phyloP scores from a whole-genome alignment of 179 eudicot genomes.

The Corrigiola litoralis region DNA sequence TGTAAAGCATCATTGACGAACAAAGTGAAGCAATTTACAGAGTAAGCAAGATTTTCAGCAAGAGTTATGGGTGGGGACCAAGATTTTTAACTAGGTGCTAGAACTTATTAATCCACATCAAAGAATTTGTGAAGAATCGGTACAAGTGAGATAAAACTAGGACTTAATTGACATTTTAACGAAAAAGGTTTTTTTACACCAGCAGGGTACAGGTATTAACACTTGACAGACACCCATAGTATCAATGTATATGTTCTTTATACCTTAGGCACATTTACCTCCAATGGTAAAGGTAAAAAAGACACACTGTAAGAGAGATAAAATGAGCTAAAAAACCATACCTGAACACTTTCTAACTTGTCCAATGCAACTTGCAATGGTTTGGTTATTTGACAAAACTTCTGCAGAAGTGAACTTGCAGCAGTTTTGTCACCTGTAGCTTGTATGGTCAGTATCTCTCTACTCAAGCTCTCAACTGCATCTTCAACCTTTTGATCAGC shows the following conservation, averaged over 20 bases:
- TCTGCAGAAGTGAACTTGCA: slow-evolving; percentile 53
- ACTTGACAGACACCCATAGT: too few relatives aligned
- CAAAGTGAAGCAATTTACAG: not conserved
- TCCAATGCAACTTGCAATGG: slow-evolving; percentile 67
- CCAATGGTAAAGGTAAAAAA: not conserved
- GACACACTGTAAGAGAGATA: not conserved
- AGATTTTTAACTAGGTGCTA: not conserved
- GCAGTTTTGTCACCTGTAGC: slow-evolving; percentile 80
- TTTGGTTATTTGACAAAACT: slow-evolving; percentile 51
- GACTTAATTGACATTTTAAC: too few relatives aligned
- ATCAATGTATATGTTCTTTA: too few relatives aligned
- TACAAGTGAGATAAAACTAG: too few relatives aligned
- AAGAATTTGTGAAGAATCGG: too few relatives aligned
- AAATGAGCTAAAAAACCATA: slow-evolving; percentile 20
- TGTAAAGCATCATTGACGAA: slow-evolving; percentile 25
- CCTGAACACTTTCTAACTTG: slow-evolving; percentile 71
- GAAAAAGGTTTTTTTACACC: too few relatives aligned
- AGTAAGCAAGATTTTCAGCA: not conserved
- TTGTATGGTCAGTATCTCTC: slow-evolving; percentile 88
- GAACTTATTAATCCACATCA: not conserved
- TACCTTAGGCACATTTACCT: not conserved
- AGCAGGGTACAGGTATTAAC: too few relatives aligned
- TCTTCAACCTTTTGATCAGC: slow-evolving; percentile 50
- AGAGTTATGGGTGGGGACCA: not conserved
- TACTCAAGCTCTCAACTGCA: slow-evolving; percentile 76